Percentiles rank a stretch among this genome's conserved stretches.
phyloP scores from a whole-genome alignment of 176 grass and related monocot species.

The Sorghum bicolor region DNA sequence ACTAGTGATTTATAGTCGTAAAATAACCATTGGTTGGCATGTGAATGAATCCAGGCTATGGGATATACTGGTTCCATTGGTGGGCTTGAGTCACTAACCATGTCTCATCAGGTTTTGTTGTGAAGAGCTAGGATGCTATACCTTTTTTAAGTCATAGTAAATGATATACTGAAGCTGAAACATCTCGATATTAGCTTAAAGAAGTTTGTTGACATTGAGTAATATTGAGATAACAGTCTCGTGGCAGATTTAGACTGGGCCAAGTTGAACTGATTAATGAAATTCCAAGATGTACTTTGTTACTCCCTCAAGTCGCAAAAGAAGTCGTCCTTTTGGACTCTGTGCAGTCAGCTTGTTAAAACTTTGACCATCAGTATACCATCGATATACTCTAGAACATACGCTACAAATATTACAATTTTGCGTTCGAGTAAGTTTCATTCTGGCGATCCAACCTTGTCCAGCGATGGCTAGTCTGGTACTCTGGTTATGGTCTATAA shows the following conservation, averaged over 20 bases:
- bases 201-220: background rate
- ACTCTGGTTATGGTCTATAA: background rate
- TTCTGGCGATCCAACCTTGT: background rate
- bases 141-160: background rate
- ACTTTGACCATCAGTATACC: background rate
- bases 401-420: background rate
- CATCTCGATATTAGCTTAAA: background rate
- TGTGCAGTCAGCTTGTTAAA: background rate
- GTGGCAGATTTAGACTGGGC: background rate
- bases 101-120: background rate
- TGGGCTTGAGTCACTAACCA: background rate
- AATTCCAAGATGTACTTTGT: background rate
- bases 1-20: background rate
- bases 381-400: background rate
- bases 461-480: background rate
- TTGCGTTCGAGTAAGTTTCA: background rate
- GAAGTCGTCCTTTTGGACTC: background rate
- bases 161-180: background rate
- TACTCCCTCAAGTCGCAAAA: background rate
- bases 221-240: background rate
- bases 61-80: background rate
- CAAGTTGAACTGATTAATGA: constrained; percentile 2
- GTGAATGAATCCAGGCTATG: background rate
- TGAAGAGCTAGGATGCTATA: background rate
- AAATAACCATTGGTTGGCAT: background rate